Percentiles rank a stretch among this genome's conserved stretches.
Evolutionary conservation across 257 asterid genomes (phyloP).

Genomic region (Ballota nigra): DNA sequence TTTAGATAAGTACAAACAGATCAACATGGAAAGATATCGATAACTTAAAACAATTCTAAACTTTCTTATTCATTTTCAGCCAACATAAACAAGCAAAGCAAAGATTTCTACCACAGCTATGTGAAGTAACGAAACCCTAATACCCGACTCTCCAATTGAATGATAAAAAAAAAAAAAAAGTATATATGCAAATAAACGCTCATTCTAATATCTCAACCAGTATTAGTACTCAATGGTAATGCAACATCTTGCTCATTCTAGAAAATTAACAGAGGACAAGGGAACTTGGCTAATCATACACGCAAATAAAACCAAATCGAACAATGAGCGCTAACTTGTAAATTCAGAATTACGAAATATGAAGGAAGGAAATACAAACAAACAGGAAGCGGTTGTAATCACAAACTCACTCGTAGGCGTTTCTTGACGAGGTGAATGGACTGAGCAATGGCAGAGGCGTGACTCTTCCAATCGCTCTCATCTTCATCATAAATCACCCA

Average conservation of each 20-base stretch:
- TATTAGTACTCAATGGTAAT: background rate
- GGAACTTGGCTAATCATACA: background rate
- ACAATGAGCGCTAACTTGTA: background rate
- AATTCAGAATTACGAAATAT: background rate
- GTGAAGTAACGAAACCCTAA: background rate
- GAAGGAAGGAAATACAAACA: background rate
- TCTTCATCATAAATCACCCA: slow-evolving; percentile 71
- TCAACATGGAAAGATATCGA: background rate
- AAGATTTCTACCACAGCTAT: background rate
- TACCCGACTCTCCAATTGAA: background rate
- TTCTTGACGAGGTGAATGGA: slow-evolving; percentile 84
- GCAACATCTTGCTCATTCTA: background rate
- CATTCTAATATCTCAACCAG: background rate
- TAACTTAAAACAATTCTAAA: background rate
- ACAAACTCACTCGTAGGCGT: slow-evolving; percentile 58
- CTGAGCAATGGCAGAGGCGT: slow-evolving; percentile 87
- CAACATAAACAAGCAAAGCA: slow-evolving; percentile 12
- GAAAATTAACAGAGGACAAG: background rate
- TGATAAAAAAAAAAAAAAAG: background rate
- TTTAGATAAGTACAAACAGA: background rate
- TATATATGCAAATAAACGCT: background rate
- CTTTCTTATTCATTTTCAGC: background rate
- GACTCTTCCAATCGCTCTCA: slow-evolving; percentile 89
- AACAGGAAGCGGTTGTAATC: background rate
- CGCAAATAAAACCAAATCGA: background rate